Conservation (phyloP, 768 basidiomycete species). For the Termitomyces titanicus region DNA sequence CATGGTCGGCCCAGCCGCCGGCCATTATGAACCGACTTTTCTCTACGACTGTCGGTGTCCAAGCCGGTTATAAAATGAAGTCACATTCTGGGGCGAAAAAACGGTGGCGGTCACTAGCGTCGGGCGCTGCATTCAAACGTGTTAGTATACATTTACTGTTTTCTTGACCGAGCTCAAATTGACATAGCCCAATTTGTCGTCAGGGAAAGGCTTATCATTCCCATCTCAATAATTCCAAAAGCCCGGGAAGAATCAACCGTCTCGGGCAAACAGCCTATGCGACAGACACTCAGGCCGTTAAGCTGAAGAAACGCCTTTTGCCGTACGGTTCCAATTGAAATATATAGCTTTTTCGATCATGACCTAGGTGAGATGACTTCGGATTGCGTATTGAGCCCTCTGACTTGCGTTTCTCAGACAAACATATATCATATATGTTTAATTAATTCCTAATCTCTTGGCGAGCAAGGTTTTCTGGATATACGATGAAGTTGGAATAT, state of each 20-base stretch:
- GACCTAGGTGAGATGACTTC: constrained; percentile 1
- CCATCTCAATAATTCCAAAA: constrained; percentile 70
- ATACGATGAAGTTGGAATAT: not conserved
- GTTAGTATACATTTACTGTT: constrained; percentile 35
- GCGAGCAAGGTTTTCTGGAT: not conserved
- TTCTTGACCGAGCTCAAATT: not conserved
- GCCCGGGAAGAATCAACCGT: constrained; percentile 60
- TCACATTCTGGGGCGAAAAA: constrained; percentile 81
- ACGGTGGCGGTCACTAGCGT: constrained; percentile 70
- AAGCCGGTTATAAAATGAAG: constrained; percentile 75
- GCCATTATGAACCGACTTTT: constrained; percentile 38
- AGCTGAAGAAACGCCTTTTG: constrained; percentile 61
- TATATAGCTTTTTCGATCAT: constrained; percentile 1
- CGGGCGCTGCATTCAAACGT: constrained; percentile 67
- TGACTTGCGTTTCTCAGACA: constrained; percentile 4
- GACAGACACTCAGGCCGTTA: constrained; percentile 57
- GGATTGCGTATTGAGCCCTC: not conserved
- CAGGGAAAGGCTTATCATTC: constrained; percentile 70
- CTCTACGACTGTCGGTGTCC: constrained; percentile 51
- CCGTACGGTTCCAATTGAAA: constrained; percentile 53
- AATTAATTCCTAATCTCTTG: not conserved
- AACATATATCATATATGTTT: constrained; percentile 1
- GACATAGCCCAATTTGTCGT: not conserved
- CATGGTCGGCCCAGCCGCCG: constrained; percentile 14
- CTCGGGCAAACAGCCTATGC: constrained; percentile 68